phyloP scores from a whole-genome alignment of 2,329 filamentous ascomycete genomes.

The Exophiala aquamarina region DNA sequence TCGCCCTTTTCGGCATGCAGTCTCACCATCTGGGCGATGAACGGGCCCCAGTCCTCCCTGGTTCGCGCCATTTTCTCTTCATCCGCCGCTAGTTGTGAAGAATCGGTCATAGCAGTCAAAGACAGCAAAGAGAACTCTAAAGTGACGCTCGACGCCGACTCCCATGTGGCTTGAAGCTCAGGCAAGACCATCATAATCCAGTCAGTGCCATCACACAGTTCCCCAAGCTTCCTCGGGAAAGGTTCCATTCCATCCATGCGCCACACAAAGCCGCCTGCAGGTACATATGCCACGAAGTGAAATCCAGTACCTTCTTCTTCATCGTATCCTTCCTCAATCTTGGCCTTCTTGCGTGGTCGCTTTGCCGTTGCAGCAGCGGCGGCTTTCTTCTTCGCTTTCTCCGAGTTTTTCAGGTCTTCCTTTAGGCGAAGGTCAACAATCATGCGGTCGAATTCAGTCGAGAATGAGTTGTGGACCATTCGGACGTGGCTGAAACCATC shows the following conservation, averaged over 20 bases:
- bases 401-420: slow-evolving; percentile 46
- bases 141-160: slow-evolving; percentile 10
- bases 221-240: slow-evolving; percentile 66
- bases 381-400: slow-evolving; percentile 34
- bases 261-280: slow-evolving; percentile 73
- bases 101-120: slow-evolving; percentile 13
- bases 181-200: slow-evolving; percentile 23
- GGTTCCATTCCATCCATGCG: slow-evolving; percentile 81
- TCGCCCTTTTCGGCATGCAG: slow-evolving; percentile 27
- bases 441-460: slow-evolving; percentile 50
- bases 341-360: slow-evolving; percentile 33
- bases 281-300: slow-evolving; percentile 89
- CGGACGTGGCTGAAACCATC: slow-evolving; percentile 75
- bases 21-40: slow-evolving; percentile 24
- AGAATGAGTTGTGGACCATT: slow-evolving; percentile 83
- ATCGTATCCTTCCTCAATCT: slow-evolving; percentile 44
- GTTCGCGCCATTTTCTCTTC: slow-evolving; percentile 19
- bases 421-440: slow-evolving; percentile 43
- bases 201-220: slow-evolving; percentile 10
- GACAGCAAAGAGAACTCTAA: slow-evolving; percentile 24
- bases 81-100: slow-evolving; percentile 14
- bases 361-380: slow-evolving; percentile 24
- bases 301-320: slow-evolving; percentile 66
- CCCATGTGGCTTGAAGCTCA: slow-evolving; percentile 13
- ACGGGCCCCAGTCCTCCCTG: slow-evolving; percentile 28